Base-by-base conservation (phyloP, 306 rosid species). In the Prosopis cineraria region DNA sequence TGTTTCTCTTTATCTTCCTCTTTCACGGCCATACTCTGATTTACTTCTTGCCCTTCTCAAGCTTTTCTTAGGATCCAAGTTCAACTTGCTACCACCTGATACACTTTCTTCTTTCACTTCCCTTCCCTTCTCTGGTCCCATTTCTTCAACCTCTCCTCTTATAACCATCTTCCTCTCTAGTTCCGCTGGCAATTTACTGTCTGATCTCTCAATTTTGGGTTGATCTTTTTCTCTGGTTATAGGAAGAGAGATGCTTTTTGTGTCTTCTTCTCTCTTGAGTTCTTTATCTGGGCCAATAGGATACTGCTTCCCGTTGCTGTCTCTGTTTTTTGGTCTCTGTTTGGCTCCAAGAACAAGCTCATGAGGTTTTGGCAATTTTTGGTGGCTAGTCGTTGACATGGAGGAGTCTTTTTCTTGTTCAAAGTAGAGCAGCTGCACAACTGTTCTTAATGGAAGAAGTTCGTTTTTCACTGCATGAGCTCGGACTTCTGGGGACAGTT, bases 381-480 rank as follows among this genome's bases (percentile, higher is more conserved):
- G 40, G 52, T 79, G 40, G 70, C 71, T 74, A 77, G 73, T 76
- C 59, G 60, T 73, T 34, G 72, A 79, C 77, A 81, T 81, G 10
- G 90, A 79, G 7, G 91, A 79, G 41, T 84, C 86, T 84, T 87
- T 89, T 70, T 86, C 97, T 87, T 92, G 93, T 68, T 92, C 96
- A 80, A 83, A 85, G 84, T 83, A 92, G 65, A 92, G 96, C 77
- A 92, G 89, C 67, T 92, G 97, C 85, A 92, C 96, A 30, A 92
- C 96, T 0, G 90, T 90, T 84, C 96, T 89, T 69, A 90, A 50
- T 40, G 97, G 97, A 39, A 92, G 93, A 75, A 88, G 84, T 82
- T 92, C 97, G 22, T 92, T 92, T 80, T 90, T 92, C 6, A 90
- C 92, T 25, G 97, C 97, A 37, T 89, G 96, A 7, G 89, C 86